phyloP scores from a whole-genome alignment of 2,329 filamentous ascomycete genomes.

The Penicillium aurantiogriseum region DNA sequence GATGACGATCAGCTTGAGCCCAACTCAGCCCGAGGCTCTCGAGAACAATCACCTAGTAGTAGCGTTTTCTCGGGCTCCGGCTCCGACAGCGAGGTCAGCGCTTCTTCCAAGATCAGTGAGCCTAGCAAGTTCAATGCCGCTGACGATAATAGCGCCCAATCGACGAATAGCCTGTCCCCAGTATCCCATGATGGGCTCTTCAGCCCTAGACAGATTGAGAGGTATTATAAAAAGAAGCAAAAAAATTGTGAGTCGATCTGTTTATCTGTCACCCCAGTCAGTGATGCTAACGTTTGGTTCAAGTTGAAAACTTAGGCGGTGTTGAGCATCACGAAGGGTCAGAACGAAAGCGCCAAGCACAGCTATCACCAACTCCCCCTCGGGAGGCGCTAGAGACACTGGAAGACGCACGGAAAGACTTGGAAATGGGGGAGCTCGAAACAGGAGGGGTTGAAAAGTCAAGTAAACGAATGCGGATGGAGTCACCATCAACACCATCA shows the following conservation, averaged over 20 bases:
- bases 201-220: neutral
- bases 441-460: neutral
- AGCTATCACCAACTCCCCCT: neutral
- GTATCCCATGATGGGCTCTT: neutral
- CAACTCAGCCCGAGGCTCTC: neutral
- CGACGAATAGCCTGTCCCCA: neutral
- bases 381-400: neutral
- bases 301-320: neutral
- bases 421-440: neutral
- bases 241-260: neutral
- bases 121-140: neutral
- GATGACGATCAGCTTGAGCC: neutral
- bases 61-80: neutral
- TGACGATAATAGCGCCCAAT: constrained; percentile 1
- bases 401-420: neutral
- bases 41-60: neutral
- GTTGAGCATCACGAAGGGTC: neutral
- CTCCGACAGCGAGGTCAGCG: neutral
- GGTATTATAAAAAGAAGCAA: neutral
- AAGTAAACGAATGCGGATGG: neutral
- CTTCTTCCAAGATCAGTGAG: neutral
- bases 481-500: neutral
- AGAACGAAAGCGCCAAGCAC: neutral
- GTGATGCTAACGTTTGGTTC: neutral
- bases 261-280: neutral